Evolutionary conservation across 345 rosid genomes (phyloP).

Genomic region (Lagerstroemia speciosa): DNA sequence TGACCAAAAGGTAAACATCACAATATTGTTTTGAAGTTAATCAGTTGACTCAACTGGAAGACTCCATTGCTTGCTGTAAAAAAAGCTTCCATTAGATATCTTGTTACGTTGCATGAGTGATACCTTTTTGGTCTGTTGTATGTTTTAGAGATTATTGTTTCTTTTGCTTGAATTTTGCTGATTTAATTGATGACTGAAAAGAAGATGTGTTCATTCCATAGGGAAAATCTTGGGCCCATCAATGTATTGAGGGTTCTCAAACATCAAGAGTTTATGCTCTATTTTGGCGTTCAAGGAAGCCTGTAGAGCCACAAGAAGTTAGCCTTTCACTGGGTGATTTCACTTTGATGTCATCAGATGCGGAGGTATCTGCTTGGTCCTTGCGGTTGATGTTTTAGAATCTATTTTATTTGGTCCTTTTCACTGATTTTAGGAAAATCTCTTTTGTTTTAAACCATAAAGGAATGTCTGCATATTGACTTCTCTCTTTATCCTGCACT

Average conservation of each 20-base stretch:
- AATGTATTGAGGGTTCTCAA: constrained; percentile 14
- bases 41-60: neutral
- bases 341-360: constrained; percentile 35
- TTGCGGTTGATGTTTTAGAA: neutral
- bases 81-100: neutral
- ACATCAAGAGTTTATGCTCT: constrained; percentile 37
- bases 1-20: neutral
- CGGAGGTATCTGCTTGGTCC: constrained; percentile 41
- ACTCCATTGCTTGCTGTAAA: neutral
- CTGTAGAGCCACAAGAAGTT: constrained; percentile 33
- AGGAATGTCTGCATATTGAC: constrained; percentile 1
- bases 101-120: neutral
- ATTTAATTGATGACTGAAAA: neutral
- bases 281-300: constrained; percentile 68
- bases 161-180: neutral
- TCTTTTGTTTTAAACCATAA: neutral
- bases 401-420: neutral
- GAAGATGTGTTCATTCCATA: constrained; percentile 15
- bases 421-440: neutral
- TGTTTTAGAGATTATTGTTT: neutral
- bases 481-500: constrained; percentile 11
- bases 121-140: neutral
- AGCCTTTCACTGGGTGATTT: constrained; percentile 43
- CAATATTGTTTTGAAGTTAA: neutral
- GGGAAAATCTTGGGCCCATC: constrained; percentile 33